phyloP scores from a whole-genome alignment of 257 asterid genomes.

The Jasminum sambac region DNA sequence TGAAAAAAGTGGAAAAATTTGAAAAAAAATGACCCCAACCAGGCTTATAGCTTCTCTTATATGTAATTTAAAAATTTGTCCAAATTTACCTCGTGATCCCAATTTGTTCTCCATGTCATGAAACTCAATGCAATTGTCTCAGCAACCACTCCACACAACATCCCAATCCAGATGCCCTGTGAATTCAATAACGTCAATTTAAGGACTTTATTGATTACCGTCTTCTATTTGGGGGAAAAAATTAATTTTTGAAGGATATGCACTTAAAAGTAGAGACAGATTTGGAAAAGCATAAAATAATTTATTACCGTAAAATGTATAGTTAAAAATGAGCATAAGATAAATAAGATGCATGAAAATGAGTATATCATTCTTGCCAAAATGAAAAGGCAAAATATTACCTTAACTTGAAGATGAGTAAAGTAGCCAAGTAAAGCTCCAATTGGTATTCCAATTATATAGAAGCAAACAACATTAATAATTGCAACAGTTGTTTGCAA shows the following conservation, averaged over 20 bases:
- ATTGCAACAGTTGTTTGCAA: conserved; percentile 66
- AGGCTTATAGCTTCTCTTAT: neutral
- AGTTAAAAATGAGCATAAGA: too few species aligned
- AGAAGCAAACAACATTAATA: conserved; percentile 68
- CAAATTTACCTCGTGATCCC: conserved; percentile 61
- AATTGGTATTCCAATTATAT: conserved; percentile 61
- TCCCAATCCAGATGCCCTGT: conserved; percentile 88
- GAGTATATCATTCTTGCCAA: neutral
- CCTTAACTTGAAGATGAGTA: conserved; percentile 58
- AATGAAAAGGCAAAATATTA: conserved; percentile 22
- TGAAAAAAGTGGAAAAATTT: too few species aligned
- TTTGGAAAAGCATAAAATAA: too few species aligned
- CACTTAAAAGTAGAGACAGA: too few species aligned
- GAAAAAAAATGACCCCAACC: too few species aligned
- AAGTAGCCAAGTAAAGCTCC: conserved; percentile 73
- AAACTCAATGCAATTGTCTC: conserved; percentile 57
- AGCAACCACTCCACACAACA: conserved; percentile 57
- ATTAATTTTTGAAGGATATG: too few species aligned
- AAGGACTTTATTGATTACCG: too few species aligned
- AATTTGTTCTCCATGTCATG: conserved; percentile 72
- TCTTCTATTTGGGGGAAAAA: too few species aligned
- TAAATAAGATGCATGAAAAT: neutral
- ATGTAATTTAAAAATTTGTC: neutral
- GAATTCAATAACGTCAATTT: conserved; percentile 15
- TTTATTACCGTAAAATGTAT: too few species aligned